phyloP scores from a whole-genome alignment of 1,139 yeast species.

The Eremothecium cymbalariae region DNA sequence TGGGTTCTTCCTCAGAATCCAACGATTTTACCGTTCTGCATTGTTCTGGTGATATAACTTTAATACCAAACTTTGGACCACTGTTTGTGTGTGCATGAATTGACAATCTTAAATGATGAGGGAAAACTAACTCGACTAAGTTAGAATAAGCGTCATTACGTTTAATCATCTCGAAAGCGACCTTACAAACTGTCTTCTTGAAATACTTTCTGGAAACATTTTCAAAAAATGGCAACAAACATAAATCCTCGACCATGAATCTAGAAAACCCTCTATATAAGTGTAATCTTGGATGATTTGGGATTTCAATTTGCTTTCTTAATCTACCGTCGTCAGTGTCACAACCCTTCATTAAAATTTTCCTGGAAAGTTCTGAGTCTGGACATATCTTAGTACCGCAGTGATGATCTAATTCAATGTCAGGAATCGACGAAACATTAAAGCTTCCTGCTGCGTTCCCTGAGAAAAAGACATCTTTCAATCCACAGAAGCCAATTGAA shows the following conservation, averaged over 20 bases:
- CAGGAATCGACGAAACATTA: constrained; percentile 26
- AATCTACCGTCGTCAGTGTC: constrained; percentile 37
- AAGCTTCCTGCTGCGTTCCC: constrained; percentile 24
- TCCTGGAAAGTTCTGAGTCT: constrained; percentile 34
- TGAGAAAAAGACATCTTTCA: constrained; percentile 34
- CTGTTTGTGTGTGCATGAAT: constrained; percentile 52
- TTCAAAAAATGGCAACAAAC: constrained; percentile 35
- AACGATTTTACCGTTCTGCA: constrained; percentile 37
- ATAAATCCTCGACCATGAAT: constrained; percentile 53
- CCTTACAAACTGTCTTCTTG: constrained; percentile 44
- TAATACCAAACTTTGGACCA: constrained; percentile 54
- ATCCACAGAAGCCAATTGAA: constrained; percentile 34
- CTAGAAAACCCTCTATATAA: constrained; percentile 51
- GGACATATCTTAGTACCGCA: constrained; percentile 34
- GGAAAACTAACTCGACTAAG: constrained; percentile 50
- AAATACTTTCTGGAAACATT: constrained; percentile 40
- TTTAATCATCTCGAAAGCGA: constrained; percentile 58
- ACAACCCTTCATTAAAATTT: constrained; percentile 36
- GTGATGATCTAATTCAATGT: constrained; percentile 28
- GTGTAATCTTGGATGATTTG: constrained; percentile 43
- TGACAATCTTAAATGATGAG: constrained; percentile 50
- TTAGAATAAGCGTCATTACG: constrained; percentile 60
- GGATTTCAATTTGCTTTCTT: constrained; percentile 31
- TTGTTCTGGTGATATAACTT: constrained; percentile 38
- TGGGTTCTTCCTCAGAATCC: constrained; percentile 35